Percentiles rank a stretch among this genome's conserved stretches.
phyloP scores from a whole-genome alignment of 164 flowering plant genomes.

The grape (Vitis vinifera) region DNA sequence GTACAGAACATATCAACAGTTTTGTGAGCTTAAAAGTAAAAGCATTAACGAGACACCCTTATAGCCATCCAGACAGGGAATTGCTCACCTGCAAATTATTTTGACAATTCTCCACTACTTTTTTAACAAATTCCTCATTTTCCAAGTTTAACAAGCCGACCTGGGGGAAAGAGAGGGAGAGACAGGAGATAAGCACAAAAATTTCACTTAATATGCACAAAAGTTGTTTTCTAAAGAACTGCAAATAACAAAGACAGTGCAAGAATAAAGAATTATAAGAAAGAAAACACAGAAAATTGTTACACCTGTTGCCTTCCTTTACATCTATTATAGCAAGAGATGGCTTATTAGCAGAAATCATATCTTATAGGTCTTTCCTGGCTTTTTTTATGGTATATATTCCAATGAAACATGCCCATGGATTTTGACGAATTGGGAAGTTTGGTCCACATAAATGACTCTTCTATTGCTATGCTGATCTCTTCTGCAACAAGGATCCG shows the following conservation, averaged over 20 bases:
- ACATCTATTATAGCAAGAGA: neutral
- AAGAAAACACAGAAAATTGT: neutral
- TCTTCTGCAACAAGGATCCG: neutral
- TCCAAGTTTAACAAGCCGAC: slow-evolving; percentile 91
- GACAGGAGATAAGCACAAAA: neutral
- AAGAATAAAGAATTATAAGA: neutral
- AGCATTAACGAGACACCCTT: neutral
- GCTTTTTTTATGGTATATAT: neutral
- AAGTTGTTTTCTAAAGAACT: neutral
- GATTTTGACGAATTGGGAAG: neutral
- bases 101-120: slow-evolving; percentile 63
- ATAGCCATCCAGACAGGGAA: neutral
- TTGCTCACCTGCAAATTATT: slow-evolving; percentile 69
- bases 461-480: neutral
- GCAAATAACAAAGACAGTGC: neutral
- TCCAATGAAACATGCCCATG: too few species aligned
- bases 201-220: neutral
- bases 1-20: neutral
- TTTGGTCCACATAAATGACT: neutral
- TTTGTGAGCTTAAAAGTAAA: neutral
- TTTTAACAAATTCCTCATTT: slow-evolving; percentile 67
- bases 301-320: neutral
- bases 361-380: neutral
- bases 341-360: neutral
- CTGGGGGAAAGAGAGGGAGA: slow-evolving; percentile 33